phyloP scores from a whole-genome alignment of 2,329 filamentous ascomycete genomes.

The Penicillium expansum region DNA sequence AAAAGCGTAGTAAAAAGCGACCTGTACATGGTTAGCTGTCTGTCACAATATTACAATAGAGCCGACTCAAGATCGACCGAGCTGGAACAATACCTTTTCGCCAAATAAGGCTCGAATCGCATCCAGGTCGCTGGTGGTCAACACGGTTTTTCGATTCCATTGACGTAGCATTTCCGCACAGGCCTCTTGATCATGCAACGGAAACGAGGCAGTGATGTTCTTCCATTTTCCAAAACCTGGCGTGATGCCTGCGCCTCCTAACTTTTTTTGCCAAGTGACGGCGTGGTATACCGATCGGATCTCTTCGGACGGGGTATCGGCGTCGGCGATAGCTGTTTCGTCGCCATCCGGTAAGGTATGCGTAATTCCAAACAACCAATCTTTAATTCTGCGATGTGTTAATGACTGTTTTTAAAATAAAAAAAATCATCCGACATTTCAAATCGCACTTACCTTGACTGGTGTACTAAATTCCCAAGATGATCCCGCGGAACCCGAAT shows the following conservation, averaged over 20 bases:
- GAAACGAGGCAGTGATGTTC: constrained; percentile 73
- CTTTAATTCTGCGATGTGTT: constrained; percentile 63
- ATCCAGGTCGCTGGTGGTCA: constrained; percentile 65
- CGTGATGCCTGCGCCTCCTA: constrained; percentile 76
- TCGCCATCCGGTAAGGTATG: constrained; percentile 72
- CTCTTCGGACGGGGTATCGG: constrained; percentile 82
- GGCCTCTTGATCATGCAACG: constrained; percentile 72
- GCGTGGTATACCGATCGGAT: constrained; percentile 84
- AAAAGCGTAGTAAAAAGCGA: constrained; percentile 95
- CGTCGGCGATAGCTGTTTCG: constrained; percentile 68
- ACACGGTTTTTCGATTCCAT: constrained; percentile 66
- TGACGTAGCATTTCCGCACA: constrained; percentile 74
- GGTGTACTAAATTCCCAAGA: constrained; percentile 76
- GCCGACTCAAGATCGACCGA: not conserved
- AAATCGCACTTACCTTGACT: constrained; percentile 58
- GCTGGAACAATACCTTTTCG: constrained; percentile 53
- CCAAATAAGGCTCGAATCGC: constrained; percentile 74
- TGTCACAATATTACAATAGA: too few species aligned
- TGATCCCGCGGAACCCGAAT: constrained; percentile 75
- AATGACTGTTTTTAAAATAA: not conserved
- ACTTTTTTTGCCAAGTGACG: constrained; percentile 68
- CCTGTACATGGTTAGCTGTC: constrained; percentile 41
- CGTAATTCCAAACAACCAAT: constrained; percentile 89
- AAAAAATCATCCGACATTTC: not conserved
- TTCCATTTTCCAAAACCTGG: constrained; percentile 69